Conservation (phyloP, 2,329 filamentous ascomycete species). For the Chaetoscypha palmicola region DNA sequence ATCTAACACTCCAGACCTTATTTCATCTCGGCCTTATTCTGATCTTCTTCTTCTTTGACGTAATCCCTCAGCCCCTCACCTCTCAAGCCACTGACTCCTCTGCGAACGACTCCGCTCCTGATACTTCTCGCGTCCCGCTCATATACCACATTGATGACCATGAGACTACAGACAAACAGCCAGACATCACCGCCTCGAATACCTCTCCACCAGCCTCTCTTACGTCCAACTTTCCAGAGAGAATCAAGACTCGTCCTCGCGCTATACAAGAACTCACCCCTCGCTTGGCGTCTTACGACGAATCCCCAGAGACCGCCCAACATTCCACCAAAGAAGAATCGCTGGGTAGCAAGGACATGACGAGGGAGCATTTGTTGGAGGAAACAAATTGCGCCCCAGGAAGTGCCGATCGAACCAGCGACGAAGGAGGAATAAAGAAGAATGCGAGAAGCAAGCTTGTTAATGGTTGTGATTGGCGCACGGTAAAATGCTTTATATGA, state of each 20-base stretch:
- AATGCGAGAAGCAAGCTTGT: slow-evolving; percentile 58
- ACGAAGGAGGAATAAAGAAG: slow-evolving; percentile 71
- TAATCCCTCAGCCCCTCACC: slow-evolving; percentile 26
- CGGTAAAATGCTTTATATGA: slow-evolving; percentile 62
- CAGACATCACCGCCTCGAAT: slow-evolving; percentile 76
- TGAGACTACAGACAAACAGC: slow-evolving; percentile 73
- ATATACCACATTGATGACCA: slow-evolving; percentile 63
- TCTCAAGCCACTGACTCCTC: slow-evolving; percentile 24
- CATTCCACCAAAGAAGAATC: slow-evolving; percentile 86
- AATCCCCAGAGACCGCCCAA: slow-evolving; percentile 80
- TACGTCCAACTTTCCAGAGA: slow-evolving; percentile 88
- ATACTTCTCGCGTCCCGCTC: slow-evolving; percentile 26
- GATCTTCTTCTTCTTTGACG: slow-evolving; percentile 21
- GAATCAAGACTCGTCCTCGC: slow-evolving; percentile 73
- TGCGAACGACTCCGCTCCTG: slow-evolving; percentile 22
- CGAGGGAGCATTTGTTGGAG: slow-evolving; percentile 76
- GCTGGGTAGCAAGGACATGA: slow-evolving; percentile 67
- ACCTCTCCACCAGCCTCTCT: slow-evolving; percentile 80
- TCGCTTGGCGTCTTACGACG: slow-evolving; percentile 57
- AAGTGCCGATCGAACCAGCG: slow-evolving; percentile 75
- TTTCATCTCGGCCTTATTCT: slow-evolving; percentile 12
- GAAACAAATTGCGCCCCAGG: slow-evolving; percentile 85
- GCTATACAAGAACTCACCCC: slow-evolving; percentile 70
- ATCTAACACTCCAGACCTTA: not conserved
- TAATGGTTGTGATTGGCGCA: slow-evolving; percentile 60